A percentile compares a stretch with the other conserved stretches of the same genome.
Conservation (phyloP, 2,329 filamentous ascomycete species). For the Emmonsiellopsis sp. region DNA sequence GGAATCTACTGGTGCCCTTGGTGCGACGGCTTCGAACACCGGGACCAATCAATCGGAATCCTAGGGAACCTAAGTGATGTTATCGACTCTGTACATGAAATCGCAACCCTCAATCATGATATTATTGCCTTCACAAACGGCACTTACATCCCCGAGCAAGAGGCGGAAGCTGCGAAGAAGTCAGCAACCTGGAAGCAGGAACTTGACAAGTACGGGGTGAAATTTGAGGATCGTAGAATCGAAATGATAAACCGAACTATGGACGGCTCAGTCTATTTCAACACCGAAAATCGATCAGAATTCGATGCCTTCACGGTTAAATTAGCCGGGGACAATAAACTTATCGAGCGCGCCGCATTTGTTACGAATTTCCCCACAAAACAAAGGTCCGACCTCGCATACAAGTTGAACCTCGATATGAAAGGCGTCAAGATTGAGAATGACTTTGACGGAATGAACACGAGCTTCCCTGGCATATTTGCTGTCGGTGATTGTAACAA, state of each 20-base stretch:
- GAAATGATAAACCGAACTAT: conserved; percentile 38
- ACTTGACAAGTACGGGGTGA: conserved; percentile 41
- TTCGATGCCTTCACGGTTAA: conserved; percentile 48
- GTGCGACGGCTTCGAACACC: conserved; percentile 56
- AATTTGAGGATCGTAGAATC: conserved; percentile 49
- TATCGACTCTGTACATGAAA: conserved; percentile 40
- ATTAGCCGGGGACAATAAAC: conserved; percentile 37
- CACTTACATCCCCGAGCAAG: conserved; percentile 40
- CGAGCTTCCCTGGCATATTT: conserved; percentile 47
- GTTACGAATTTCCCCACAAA: conserved; percentile 40
- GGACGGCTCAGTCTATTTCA: conserved; percentile 20
- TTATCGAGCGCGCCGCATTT: conserved; percentile 42
- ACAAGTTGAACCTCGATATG: conserved; percentile 39
- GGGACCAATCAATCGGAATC: conserved; percentile 48
- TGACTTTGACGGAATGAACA: conserved; percentile 37
- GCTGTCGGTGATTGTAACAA: conserved; percentile 52
- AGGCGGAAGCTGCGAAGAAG: conserved; percentile 29
- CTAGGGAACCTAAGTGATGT: conserved; percentile 39
- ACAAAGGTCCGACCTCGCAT: conserved; percentile 41
- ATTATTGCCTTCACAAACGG: conserved; percentile 52
- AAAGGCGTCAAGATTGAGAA: conserved; percentile 37
- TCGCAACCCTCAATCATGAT: conserved; percentile 46
- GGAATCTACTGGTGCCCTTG: conserved; percentile 57
- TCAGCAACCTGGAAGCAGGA: conserved; percentile 42
- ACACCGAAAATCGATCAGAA: conserved; percentile 30